Evolutionary conservation across 2,329 filamentous ascomycete species (phyloP), one percentile per base, ranked within the genome.

Genomic region (Xylariaceae sp.): DNA sequence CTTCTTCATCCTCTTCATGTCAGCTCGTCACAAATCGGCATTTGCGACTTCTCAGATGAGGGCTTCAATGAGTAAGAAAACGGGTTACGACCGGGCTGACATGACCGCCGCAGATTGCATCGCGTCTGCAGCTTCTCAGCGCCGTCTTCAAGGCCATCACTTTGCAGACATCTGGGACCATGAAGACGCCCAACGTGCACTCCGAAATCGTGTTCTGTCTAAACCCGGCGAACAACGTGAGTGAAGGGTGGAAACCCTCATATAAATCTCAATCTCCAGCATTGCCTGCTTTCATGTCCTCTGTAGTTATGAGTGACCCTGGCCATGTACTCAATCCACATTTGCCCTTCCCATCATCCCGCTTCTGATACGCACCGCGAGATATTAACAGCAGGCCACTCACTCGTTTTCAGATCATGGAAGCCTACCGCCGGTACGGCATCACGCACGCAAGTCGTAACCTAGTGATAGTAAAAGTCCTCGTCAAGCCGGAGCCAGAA

Each of bases 371-470:
- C 19, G 19, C 41, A 39, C 30, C 26, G 8, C 26, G n/a, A 31
- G 6, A 43, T 32, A 42, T 19, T 2, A 4, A n/a, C 7, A 3
- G 3, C 2, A 35, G 11, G 12, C 26, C 1, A 44, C 47, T 50
- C 43, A 53, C 39, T 31, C 57, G 7, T 43, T 57, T 47, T 61
- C 60, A 95, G 90, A 97, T 99, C 66, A 83, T 90, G 50, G 91
- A 96, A 64, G 86, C 91, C 0, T 97, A 97, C 72, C 86, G 89
- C 34, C 86, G 87, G 51, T 96, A 94, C 67, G 94, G 94, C 47
- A 85, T 97, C 55, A 76, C 81, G 0, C 82, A 89, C 9, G 74
- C 77, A 8, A 94, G 87, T 2, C 85, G 79, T 44, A 72, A 85
- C 62, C 72, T 99, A n/a, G 74, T 96, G 2, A 84, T 89, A 5